A percentile compares a stretch with the other conserved stretches of the same genome.
These are phyloP conservation scores for Suillus cothurnatus DNA, from an alignment of 768 basidiomycete species.

Conservation along the genomic window DNA sequence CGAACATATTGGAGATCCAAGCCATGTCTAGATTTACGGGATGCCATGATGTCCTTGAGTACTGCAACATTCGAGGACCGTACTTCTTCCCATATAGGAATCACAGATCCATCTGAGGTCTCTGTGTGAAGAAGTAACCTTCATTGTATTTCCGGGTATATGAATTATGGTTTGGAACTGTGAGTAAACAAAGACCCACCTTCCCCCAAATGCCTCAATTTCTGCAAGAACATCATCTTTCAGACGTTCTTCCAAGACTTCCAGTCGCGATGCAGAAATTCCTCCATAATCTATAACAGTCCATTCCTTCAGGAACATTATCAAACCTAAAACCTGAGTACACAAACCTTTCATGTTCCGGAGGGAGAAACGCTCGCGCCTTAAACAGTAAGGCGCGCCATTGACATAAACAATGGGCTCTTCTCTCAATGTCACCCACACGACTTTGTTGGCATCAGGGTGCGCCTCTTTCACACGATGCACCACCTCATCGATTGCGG, in stretches of 20 bases:
- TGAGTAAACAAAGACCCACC: slow-evolving; percentile 43
- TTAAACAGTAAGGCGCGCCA: slow-evolving; percentile 87
- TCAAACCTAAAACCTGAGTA: background rate
- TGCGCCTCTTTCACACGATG: slow-evolving; percentile 59
- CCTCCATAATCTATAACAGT: slow-evolving; percentile 82
- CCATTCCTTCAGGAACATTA: background rate
- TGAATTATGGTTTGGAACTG: background rate
- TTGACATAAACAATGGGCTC: slow-evolving; percentile 93
- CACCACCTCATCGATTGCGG: slow-evolving; percentile 84
- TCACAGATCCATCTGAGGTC: slow-evolving; percentile 80
- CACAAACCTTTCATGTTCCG: slow-evolving; percentile 90
- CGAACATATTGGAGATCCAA: slow-evolving; percentile 77
- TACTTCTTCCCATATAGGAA: slow-evolving; percentile 95
- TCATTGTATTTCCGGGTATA: slow-evolving; percentile 1
- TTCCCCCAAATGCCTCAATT: slow-evolving; percentile 79
- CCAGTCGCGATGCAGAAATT: slow-evolving; percentile 87
- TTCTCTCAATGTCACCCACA: slow-evolving; percentile 94
- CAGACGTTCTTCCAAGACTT: slow-evolving; percentile 88
- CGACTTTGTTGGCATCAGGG: slow-evolving; percentile 60
- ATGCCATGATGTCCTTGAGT: slow-evolving; percentile 86
- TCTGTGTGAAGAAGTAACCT: slow-evolving; percentile 92
- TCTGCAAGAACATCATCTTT: slow-evolving; percentile 88
- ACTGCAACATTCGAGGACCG: slow-evolving; percentile 70
- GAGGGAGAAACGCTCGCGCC: slow-evolving; percentile 82
- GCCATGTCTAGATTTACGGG: slow-evolving; percentile 44